These are phyloP conservation scores for Peterozyma xylosa DNA, from an alignment of 805 yeast species.

Conservation along the genomic window DNA sequence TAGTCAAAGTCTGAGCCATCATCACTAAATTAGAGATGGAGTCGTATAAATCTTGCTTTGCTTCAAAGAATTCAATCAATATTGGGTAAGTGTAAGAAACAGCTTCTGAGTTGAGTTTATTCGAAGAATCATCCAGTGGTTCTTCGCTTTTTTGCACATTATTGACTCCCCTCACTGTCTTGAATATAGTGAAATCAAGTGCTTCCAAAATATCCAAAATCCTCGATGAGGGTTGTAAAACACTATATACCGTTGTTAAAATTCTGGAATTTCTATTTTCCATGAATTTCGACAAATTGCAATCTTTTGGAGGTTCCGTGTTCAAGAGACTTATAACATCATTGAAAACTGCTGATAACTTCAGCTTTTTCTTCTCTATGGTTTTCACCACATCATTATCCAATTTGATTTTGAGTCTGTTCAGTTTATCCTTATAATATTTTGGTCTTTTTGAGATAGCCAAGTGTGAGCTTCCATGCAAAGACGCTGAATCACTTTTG, in stretches of 20 bases:
- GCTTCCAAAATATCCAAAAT: constrained; percentile 50
- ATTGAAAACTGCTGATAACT: constrained; percentile 28
- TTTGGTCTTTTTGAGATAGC: neutral
- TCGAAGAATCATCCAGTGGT: neutral
- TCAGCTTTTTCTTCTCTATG: constrained; percentile 27
- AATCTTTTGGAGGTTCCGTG: constrained; percentile 24
- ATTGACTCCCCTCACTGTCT: constrained; percentile 1
- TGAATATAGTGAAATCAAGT: constrained; percentile 51
- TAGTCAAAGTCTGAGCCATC: constrained; percentile 61
- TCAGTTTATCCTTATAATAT: neutral
- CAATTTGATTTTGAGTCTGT: constrained; percentile 35
- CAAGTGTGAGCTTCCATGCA: neutral
- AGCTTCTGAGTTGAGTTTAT: constrained; percentile 20
- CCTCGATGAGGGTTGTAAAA: constrained; percentile 38
- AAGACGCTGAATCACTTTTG: neutral
- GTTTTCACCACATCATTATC: constrained; percentile 38
- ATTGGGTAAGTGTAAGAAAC: constrained; percentile 32
- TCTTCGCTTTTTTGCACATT: neutral
- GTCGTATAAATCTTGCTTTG: constrained; percentile 68
- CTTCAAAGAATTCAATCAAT: constrained; percentile 63
- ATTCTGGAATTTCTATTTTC: constrained; percentile 44
- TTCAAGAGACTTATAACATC: constrained; percentile 35
- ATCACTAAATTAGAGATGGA: constrained; percentile 49
- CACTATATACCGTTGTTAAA: constrained; percentile 44
- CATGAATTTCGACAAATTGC: constrained; percentile 11